Evolutionary conservation across 225 moss, liverwort and hornwort genomes (phyloP), one percentile per base, ranked within the genome.

Genomic region (Takakia lepidozioides): DNA sequence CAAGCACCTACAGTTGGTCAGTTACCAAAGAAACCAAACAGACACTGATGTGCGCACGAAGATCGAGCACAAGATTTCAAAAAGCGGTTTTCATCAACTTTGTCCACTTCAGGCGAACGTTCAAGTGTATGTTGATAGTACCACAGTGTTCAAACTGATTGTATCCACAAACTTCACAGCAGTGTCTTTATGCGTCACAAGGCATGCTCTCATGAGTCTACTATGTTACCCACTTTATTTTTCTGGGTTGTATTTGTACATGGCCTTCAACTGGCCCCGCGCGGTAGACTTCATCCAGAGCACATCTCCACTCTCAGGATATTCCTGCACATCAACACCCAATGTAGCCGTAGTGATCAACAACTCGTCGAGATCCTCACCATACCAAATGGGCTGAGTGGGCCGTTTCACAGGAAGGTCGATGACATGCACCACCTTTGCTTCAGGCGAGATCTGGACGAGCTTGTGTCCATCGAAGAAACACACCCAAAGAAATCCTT

Each of bases 401-500:
- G 92, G 92, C 2, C 92, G 82, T 61, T 58, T 73, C 49, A 85
- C 82, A 0, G 88, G 88, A 51, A 92, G 38, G 43, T 68, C 59
- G 2, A 62, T 62, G 21, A 74, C 68, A 22, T 56, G 38, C 29
- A 68, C 74, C 3, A 74, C 51, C 5, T 54, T 59, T 14, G 32
- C 74, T 4, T 29, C 11, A 1, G 74, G 74, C 2, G 68, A 60
- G 35, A 74, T 64, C 18, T 63, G 58, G 4, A 64, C 64, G 38
- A 74, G 48, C 48, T 68, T 64, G 45, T 63, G 55, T 25, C 34
- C 74, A 29, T 68, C 74, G 6, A 59, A 74, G 35, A 74, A 68
- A 45, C 74, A 74, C 21, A 68, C 68, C 74, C 74, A 74, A 5
- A 74, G 46, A 35, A 34, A 74, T 1, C 74, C 74, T 18, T 74